Conservation (phyloP, 179 eudicot species). For the Spinacia oleracea region DNA sequence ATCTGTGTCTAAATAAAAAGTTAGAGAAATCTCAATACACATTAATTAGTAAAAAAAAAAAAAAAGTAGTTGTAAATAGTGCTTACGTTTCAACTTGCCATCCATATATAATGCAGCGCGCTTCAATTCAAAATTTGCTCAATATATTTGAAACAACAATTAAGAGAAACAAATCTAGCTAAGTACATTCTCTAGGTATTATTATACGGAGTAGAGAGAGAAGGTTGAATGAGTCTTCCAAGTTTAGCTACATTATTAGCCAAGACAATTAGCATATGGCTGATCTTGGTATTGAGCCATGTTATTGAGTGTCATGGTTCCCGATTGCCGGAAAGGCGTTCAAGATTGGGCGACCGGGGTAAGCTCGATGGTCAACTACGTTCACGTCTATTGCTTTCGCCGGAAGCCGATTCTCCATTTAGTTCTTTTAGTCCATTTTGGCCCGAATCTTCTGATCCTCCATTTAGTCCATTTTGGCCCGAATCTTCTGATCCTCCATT, state of each 20-base stretch:
- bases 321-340: background rate
- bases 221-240: background rate
- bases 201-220: too few relatives aligned
- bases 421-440: background rate
- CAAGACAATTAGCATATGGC: slow-evolving; percentile 2
- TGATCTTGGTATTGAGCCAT: slow-evolving; percentile 23
- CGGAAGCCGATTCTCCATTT: background rate
- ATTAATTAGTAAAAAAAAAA: too few relatives aligned
- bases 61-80: too few relatives aligned
- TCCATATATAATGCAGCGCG: too few relatives aligned
- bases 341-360: background rate
- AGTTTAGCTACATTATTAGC: background rate
- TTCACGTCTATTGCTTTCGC: background rate
- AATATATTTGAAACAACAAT: too few relatives aligned
- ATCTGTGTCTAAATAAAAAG: too few relatives aligned
- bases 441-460: too few relatives aligned
- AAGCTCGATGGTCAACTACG: background rate
- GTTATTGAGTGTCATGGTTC: slow-evolving; percentile 17
- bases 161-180: too few relatives aligned
- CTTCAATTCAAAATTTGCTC: too few relatives aligned
- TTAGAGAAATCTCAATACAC: too few relatives aligned
- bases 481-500: background rate
- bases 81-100: too few relatives aligned
- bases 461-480: background rate
- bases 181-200: too few relatives aligned